A percentile compares a stretch with the other conserved stretches of the same genome.
These are phyloP conservation scores for Coemansia sp. DNA, from an alignment of 192 early-diverging fungal species.

Conservation along the genomic window DNA sequence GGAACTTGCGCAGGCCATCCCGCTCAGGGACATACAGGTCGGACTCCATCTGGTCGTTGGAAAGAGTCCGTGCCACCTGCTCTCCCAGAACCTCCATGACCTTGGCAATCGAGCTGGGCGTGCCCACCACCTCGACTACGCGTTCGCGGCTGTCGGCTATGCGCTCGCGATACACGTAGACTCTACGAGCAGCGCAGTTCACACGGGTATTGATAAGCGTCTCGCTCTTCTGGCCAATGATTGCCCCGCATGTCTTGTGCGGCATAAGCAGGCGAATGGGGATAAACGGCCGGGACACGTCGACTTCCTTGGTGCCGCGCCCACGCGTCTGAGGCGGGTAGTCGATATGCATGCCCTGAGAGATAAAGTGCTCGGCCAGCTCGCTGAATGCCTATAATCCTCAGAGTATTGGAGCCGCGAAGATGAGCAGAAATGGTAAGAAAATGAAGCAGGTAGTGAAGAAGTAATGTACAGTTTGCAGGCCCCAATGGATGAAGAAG, in stretches of 20 bases:
- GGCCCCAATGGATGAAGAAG: slow-evolving; percentile 1
- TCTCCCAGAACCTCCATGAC: slow-evolving; percentile 43
- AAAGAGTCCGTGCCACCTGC: slow-evolving; percentile 44
- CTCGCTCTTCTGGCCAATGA: slow-evolving; percentile 53
- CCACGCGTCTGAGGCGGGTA: slow-evolving; percentile 46
- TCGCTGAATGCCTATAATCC: slow-evolving; percentile 42
- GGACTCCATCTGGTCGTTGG: slow-evolving; percentile 44
- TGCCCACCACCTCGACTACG: slow-evolving; percentile 51
- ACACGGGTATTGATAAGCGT: slow-evolving; percentile 53
- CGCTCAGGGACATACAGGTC: slow-evolving; percentile 46
- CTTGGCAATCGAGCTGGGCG: slow-evolving; percentile 29
- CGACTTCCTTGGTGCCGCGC: slow-evolving; percentile 44
- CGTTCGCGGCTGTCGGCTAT: slow-evolving; percentile 53
- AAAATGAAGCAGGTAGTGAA: slow-evolving; percentile 1
- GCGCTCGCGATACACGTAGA: slow-evolving; percentile 55
- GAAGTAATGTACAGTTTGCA: slow-evolving; percentile 1
- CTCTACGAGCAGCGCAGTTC: slow-evolving; percentile 41
- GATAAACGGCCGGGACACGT: slow-evolving; percentile 43
- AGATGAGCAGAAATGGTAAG: slow-evolving; percentile 9
- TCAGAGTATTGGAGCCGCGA: background rate
- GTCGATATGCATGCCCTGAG: slow-evolving; percentile 52
- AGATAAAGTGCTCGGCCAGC: slow-evolving; percentile 54
- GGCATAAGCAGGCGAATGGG: slow-evolving; percentile 50
- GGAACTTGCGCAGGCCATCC: slow-evolving; percentile 49
- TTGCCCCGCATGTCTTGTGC: slow-evolving; percentile 54